A percentile compares a stretch with the other conserved stretches of the same genome.
Conservation (phyloP, 2,329 filamentous ascomycete genomes). For the Chrysoporthe cubensis region DNA sequence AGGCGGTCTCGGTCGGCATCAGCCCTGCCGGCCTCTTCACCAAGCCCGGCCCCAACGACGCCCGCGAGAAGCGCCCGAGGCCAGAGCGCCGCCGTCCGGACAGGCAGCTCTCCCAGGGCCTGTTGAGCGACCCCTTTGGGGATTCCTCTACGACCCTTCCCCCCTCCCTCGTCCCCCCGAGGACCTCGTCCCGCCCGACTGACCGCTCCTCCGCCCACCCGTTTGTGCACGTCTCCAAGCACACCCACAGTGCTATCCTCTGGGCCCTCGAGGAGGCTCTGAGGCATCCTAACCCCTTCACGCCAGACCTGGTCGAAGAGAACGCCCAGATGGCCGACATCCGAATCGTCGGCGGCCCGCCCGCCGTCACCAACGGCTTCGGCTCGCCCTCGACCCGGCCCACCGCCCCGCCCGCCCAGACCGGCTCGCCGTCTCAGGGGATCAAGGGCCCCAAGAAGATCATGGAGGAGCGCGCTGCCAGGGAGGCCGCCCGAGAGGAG, state of each 20-base stretch:
- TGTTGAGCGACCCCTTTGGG: conserved; percentile 47
- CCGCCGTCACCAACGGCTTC: conserved; percentile 60
- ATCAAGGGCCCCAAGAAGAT: conserved; percentile 88
- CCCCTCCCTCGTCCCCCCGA: conserved; percentile 36
- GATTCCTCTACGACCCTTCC: conserved; percentile 38
- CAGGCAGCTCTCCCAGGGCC: conserved; percentile 52
- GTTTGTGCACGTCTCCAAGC: conserved; percentile 71
- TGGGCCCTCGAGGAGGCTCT: conserved; percentile 91
- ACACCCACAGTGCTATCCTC: conserved; percentile 87
- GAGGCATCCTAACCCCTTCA: conserved; percentile 80
- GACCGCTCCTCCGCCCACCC: conserved; percentile 48
- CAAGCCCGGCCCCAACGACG: conserved; percentile 35
- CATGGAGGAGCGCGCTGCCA: conserved; percentile 82
- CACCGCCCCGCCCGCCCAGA: conserved; percentile 53
- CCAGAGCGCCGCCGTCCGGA: conserved; percentile 33
- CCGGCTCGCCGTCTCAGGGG: conserved; percentile 60
- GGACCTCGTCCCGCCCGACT: conserved; percentile 37
- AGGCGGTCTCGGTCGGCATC: conserved; percentile 54
- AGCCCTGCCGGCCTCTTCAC: conserved; percentile 46
- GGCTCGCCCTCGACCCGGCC: conserved; percentile 50
- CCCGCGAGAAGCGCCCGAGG: conserved; percentile 8
- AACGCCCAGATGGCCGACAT: conserved; percentile 92
- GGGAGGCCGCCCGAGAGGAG: conserved; percentile 66
- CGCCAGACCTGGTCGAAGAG: conserved; percentile 82
- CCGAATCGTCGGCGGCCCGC: conserved; percentile 58